Percentiles rank a stretch among this genome's conserved stretches.
Conservation (phyloP, 2,329 filamentous ascomycete species). For the Fusarium incarnatum region DNA sequence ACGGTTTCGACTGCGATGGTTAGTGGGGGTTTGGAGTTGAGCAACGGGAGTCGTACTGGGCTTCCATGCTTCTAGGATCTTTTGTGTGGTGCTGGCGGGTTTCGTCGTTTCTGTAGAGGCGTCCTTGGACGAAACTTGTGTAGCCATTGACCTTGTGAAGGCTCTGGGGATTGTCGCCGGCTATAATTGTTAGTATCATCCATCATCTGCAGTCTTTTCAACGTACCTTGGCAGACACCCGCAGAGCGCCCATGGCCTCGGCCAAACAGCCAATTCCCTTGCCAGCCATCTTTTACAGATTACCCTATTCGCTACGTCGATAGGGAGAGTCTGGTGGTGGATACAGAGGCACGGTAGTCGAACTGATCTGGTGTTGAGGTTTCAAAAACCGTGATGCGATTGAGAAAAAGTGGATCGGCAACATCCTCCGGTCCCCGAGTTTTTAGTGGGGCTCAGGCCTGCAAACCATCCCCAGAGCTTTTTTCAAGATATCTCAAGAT, state of each 20-base stretch:
- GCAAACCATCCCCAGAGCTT: conserved; percentile 45
- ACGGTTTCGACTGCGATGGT: conserved; percentile 68
- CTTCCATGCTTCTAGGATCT: conserved; percentile 57
- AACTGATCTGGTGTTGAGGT: conserved; percentile 23
- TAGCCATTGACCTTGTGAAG: conserved; percentile 68
- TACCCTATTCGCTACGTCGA: conserved; percentile 1
- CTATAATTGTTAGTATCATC: conserved; percentile 43
- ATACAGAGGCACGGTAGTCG: neutral
- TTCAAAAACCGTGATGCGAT: conserved; percentile 46
- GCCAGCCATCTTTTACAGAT: conserved; percentile 54
- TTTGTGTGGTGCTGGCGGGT: conserved; percentile 40
- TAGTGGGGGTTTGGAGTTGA: conserved; percentile 1
- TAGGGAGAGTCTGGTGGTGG: conserved; percentile 21
- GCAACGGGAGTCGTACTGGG: conserved; percentile 54
- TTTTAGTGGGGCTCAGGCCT: conserved; percentile 46
- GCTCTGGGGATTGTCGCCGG: conserved; percentile 52
- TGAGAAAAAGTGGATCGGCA: conserved; percentile 44
- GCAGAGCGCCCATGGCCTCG: conserved; percentile 65
- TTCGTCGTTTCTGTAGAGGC: conserved; percentile 50
- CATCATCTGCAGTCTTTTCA: conserved; percentile 29
- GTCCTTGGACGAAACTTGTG: conserved; percentile 57
- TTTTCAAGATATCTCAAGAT: conserved; percentile 41
- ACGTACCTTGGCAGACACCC: conserved; percentile 57
- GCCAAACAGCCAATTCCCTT: conserved; percentile 62
- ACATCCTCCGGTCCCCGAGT: conserved; percentile 44